Evolutionary conservation across 345 rosid genomes (phyloP).

Genomic region (Eucalyptus cloeziana): DNA sequence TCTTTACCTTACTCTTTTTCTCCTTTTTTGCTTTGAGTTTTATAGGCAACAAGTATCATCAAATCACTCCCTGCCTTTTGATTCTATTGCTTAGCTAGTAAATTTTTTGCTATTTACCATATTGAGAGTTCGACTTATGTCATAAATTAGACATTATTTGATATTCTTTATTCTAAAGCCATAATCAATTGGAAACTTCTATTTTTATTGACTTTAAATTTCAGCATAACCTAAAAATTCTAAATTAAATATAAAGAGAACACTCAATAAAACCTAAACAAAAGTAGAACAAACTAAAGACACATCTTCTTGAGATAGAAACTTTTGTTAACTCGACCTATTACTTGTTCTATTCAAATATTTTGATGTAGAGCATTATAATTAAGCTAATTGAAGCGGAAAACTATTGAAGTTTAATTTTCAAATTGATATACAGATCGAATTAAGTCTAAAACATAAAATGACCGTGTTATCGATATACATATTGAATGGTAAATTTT

Average conservation of each 20-base stretch:
- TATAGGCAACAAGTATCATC: not conserved
- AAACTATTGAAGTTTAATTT: no score
- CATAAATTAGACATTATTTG: not conserved
- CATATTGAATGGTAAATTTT: no score
- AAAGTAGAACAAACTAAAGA: not conserved
- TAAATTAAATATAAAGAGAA: no score
- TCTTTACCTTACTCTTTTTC: not conserved
- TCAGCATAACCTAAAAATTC: not conserved
- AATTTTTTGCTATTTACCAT: not conserved
- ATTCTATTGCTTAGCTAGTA: not conserved
- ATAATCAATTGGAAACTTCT: not conserved
- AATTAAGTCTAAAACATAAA: no score
- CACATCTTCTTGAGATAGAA: not conserved
- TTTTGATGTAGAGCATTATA: no score
- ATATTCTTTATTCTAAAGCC: not conserved
- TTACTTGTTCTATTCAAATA: no score
- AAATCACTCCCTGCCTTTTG: not conserved
- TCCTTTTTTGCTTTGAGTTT: not conserved
- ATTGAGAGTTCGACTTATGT: not conserved
- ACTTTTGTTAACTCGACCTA: not conserved
- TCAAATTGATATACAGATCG: no score
- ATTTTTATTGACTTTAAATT: not conserved
- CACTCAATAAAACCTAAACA: not conserved
- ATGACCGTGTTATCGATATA: no score
- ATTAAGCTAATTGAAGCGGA: no score